Percentiles rank a stretch among this genome's conserved stretches.
Conservation (phyloP, 129 eudicot species). For the Centrapalus pauciflorus region DNA sequence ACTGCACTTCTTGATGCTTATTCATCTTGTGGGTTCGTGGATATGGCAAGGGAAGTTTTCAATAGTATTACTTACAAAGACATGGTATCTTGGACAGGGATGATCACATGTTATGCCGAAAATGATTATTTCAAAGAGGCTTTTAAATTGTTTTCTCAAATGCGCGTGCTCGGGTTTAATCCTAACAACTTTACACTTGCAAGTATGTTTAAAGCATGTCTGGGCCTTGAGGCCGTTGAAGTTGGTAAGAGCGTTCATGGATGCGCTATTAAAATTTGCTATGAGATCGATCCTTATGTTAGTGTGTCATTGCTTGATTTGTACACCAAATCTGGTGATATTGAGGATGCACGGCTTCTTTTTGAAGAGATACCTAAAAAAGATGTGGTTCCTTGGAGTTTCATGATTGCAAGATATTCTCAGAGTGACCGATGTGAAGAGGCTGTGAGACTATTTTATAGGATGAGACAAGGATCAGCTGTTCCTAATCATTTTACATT, state of each 20-base stretch:
- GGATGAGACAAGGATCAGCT: conserved; percentile 42
- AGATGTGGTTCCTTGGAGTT: conserved; percentile 80
- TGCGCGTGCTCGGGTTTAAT: conserved; percentile 50
- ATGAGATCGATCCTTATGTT: conserved; percentile 58
- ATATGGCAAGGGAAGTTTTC: conserved; percentile 47
- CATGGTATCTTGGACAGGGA: conserved; percentile 83
- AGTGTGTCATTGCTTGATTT: conserved; percentile 64
- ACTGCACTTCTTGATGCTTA: conserved; percentile 72
- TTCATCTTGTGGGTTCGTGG: conserved; percentile 47
- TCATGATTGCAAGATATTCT: conserved; percentile 71
- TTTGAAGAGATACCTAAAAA: conserved; percentile 60
- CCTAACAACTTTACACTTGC: conserved; percentile 67
- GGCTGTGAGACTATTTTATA: conserved; percentile 46
- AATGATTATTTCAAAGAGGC: conserved; percentile 49
- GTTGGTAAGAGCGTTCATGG: conserved; percentile 58
- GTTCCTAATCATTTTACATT: conserved; percentile 67
- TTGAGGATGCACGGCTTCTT: conserved; percentile 44
- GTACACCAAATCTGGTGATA: conserved; percentile 54
- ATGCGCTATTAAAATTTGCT: conserved; percentile 48
- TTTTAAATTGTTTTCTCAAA: conserved; percentile 35
- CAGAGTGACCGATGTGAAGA: conserved; percentile 59
- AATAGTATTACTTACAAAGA: conserved; percentile 50
- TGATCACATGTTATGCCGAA: conserved; percentile 74
- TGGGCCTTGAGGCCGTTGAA: conserved; percentile 46
- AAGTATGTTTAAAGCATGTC: conserved; percentile 63